phyloP scores from a whole-genome alignment of 139 green algal genomes.

The Chlamydomonas sp. region DNA sequence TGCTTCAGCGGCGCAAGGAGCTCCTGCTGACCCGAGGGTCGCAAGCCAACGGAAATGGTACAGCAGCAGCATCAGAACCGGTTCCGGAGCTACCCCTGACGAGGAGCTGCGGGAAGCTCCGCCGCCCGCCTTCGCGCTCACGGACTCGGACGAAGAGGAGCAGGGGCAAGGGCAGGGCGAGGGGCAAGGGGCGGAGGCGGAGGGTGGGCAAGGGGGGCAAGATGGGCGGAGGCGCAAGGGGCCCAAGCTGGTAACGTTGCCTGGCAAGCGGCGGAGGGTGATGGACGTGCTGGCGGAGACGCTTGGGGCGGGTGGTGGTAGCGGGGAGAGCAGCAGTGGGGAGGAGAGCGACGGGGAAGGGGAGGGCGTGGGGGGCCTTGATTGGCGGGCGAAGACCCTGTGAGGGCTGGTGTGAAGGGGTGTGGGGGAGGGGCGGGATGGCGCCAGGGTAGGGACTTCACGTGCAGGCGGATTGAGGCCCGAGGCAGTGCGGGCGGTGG shows the following conservation, averaged over 20 bases:
- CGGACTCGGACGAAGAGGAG: conserved; percentile 2
- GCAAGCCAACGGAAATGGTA: too few species aligned
- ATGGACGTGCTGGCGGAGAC: conserved; percentile 33
- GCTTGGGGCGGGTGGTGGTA: neutral
- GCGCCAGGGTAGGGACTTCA: neutral
- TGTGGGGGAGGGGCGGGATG: neutral
- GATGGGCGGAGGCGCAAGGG: conserved; percentile 4
- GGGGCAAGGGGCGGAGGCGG: neutral
- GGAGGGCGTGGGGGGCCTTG: neutral
- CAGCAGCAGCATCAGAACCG: too few species aligned
- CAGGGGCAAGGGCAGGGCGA: neutral
- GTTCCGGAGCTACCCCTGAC: conserved; percentile 13
- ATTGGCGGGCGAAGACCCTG: conserved; percentile 40
- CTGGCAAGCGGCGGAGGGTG: conserved; percentile 23
- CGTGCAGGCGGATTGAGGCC: neutral
- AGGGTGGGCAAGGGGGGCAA: neutral
- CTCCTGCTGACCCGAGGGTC: neutral
- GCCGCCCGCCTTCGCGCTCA: neutral
- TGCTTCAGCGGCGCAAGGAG: conserved; percentile 15
- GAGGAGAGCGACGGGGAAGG: neutral
- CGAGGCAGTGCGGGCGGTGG: too few species aligned
- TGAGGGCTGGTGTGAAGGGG: neutral
- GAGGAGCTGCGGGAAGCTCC: conserved; percentile 35
- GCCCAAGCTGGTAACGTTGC: conserved; percentile 9
- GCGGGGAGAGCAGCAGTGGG: neutral